Conservation (phyloP, 305 asterid species). For the Nicotiana rustica region DNA sequence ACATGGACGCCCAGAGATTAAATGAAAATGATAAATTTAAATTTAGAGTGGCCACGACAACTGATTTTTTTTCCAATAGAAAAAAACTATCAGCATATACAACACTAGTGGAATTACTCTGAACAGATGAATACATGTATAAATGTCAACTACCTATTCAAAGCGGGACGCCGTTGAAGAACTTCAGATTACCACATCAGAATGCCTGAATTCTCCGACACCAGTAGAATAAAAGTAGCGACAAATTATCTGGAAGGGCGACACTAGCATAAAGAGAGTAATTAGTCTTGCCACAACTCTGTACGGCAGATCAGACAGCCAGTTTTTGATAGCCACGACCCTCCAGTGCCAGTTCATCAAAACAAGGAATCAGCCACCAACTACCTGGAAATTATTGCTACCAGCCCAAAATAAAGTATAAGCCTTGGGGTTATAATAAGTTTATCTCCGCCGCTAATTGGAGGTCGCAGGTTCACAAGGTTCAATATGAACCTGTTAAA, state of each 20-base stretch:
- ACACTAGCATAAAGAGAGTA: background rate
- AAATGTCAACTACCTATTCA: background rate
- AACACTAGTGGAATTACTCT: background rate
- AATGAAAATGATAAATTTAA: background rate
- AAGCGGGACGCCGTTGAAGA: background rate
- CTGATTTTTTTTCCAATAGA: background rate
- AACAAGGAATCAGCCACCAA: conserved; percentile 5
- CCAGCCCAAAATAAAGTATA: conserved; percentile 1
- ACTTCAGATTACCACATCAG: conserved; percentile 3
- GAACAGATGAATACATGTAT: conserved; percentile 22
- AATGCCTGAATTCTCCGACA: conserved; percentile 7
- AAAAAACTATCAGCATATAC: background rate
- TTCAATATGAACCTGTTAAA: conserved; percentile 8
- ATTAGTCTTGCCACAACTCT: background rate
- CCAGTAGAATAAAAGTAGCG: background rate
- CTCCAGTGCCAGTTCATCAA: conserved; percentile 8
- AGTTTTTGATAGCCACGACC: background rate
- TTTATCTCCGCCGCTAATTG: conserved; percentile 9
- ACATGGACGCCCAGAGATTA: background rate
- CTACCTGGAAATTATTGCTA: background rate
- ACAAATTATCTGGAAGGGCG: background rate
- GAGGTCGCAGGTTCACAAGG: conserved; percentile 7
- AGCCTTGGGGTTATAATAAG: background rate
- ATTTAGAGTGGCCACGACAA: conserved; percentile 7
- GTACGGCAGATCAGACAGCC: conserved; percentile 6